Base-by-base conservation (phyloP, 164 flowering plant genomes). In the Vitis rupestris region DNA sequence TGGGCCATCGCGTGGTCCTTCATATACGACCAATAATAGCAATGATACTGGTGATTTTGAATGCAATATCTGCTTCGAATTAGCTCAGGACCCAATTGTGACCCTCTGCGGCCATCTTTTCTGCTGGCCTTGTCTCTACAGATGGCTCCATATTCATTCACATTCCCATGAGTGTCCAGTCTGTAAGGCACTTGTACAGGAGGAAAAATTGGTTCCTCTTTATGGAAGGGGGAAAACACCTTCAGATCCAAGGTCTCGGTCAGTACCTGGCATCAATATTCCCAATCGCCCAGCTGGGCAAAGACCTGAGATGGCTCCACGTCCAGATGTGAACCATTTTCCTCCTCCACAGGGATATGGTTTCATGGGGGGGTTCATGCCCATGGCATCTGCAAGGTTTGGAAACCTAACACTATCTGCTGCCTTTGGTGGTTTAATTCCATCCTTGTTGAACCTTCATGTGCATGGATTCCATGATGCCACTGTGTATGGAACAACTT, bases 71-170 rank as follows among this genome's bases (percentile, higher is more conserved):
- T 91, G 94, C 72, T 83, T 91, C 14, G 97, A 91, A 15, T 75
- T 89, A 58, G 88, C 97, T 68, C 94, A 91, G 72, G 97, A 89
- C 67, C 97, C 97, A 10, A 80, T 89, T 62, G 86, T 91, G 8
- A 91, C 97, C 9, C 86, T 85, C 0, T 91, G 93, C 59, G 94
- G 93, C 47, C 92, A 91, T 63, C 88, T 91, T 57, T 91, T 74
- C 75, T 91, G 97, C 66, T 91, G 97, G 93, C 92, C 94, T 14
- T 91, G 97, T 57, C 81, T 91, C 23, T 87, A 89, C 78, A 81
- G 85, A 74, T 91, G 97, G 97, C 82, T 91, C 13, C 86, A 78
- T 65, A 70, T 83, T 69, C 94, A 87, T 65, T 84, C 89, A 0
- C 90, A 79, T 50, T 84, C 86, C 0, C 88, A 79, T 10, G 90